These are phyloP conservation scores for Rhizopogon roseolus DNA, from an alignment of 768 basidiomycete species.

Conservation along the genomic window DNA sequence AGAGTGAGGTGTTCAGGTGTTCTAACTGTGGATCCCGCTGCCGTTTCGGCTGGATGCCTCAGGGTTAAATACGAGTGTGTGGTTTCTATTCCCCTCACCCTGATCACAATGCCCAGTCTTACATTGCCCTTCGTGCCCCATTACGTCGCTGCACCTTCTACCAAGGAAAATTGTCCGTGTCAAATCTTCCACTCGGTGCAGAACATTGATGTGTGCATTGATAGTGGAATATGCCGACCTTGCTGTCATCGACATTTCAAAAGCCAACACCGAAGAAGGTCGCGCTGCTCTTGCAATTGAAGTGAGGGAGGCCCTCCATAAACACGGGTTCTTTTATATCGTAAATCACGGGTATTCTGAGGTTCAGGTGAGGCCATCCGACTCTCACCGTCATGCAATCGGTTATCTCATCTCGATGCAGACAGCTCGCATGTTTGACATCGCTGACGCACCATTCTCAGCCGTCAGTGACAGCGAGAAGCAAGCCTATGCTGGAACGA, in stretches of 20 bases:
- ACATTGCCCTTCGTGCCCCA: slow-evolving; percentile 30
- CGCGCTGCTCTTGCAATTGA: slow-evolving; percentile 33
- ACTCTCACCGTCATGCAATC: too few relatives aligned
- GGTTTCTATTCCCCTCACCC: not conserved
- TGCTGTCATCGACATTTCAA: slow-evolving; percentile 46
- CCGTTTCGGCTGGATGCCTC: too few relatives aligned
- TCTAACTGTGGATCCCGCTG: too few relatives aligned
- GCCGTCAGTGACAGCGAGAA: slow-evolving; percentile 39
- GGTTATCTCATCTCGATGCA: slow-evolving; percentile 9
- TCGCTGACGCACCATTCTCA: slow-evolving; percentile 42
- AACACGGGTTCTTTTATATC: slow-evolving; percentile 38
- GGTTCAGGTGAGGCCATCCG: slow-evolving; percentile 24
- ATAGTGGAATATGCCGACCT: slow-evolving; percentile 48
- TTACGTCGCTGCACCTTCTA: slow-evolving; percentile 30
- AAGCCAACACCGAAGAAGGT: slow-evolving; percentile 31
- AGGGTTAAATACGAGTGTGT: too few relatives aligned
- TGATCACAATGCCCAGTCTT: slow-evolving; percentile 22
- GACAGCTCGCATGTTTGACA: slow-evolving; percentile 44
- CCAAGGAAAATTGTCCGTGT: slow-evolving; percentile 30
- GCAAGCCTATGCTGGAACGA: slow-evolving; percentile 30
- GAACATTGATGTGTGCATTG: slow-evolving; percentile 10
- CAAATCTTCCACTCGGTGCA: not conserved
- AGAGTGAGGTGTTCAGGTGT: too few relatives aligned
- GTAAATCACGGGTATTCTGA: slow-evolving; percentile 34
- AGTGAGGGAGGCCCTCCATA: slow-evolving; percentile 43